Percentiles rank a stretch among this genome's conserved stretches.
These are phyloP conservation scores for Fusarium clavum DNA, from an alignment of 2,329 filamentous ascomycete genomes.

Conservation along the genomic window DNA sequence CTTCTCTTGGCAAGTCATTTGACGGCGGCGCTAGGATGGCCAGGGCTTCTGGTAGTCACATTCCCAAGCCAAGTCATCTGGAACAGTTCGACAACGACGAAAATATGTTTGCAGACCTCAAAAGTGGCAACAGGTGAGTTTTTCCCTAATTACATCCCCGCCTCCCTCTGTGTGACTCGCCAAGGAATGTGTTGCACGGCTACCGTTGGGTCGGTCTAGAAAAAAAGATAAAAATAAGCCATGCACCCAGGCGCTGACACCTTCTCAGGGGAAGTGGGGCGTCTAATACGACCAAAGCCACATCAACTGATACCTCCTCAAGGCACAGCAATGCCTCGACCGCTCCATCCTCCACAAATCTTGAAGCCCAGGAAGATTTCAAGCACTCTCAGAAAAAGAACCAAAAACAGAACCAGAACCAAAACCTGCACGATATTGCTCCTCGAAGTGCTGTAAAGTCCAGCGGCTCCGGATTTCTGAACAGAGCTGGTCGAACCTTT, in stretches of 20 bases:
- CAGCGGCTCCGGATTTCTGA: slow-evolving; percentile 64
- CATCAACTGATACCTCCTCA: slow-evolving; percentile 70
- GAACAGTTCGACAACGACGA: slow-evolving; percentile 61
- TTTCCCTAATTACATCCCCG: slow-evolving; percentile 11
- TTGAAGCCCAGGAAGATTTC: slow-evolving; percentile 47
- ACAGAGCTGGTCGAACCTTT: slow-evolving; percentile 68
- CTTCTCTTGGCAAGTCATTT: slow-evolving; percentile 59
- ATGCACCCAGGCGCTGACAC: slow-evolving; percentile 52
- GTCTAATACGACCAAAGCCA: slow-evolving; percentile 70
- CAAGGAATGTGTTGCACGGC: slow-evolving; percentile 36
- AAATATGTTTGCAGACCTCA: slow-evolving; percentile 69
- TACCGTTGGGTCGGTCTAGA: slow-evolving; percentile 29
- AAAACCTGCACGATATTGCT: slow-evolving; percentile 49
- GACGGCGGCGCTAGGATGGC: slow-evolving; percentile 61
- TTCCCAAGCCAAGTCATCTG: slow-evolving; percentile 54
- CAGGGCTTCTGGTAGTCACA: slow-evolving; percentile 51
- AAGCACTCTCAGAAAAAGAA: slow-evolving; percentile 53
- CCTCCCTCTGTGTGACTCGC: slow-evolving; percentile 37
- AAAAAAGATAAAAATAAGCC: slow-evolving; percentile 44
- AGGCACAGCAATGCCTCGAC: slow-evolving; percentile 73
- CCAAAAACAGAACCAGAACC: slow-evolving; percentile 51
- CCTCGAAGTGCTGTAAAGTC: slow-evolving; percentile 60
- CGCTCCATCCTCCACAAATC: slow-evolving; percentile 67
- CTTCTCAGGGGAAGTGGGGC: slow-evolving; percentile 67
- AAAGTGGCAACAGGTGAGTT: slow-evolving; percentile 66